phyloP scores from a whole-genome alignment of 345 rosid species.

The Syzygium jambos region DNA sequence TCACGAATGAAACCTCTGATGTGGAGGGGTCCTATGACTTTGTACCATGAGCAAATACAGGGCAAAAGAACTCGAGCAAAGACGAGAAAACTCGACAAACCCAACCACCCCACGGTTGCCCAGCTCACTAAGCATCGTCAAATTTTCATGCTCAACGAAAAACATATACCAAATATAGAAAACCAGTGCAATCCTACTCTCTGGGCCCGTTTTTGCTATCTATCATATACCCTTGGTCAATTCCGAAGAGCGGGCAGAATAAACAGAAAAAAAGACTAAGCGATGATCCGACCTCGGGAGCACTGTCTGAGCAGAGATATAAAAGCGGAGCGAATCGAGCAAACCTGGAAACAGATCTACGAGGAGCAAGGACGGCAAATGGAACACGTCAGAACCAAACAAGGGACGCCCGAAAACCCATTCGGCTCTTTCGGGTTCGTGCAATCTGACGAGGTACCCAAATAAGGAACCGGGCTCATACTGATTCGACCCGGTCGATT shows the following conservation, averaged over 20 bases:
- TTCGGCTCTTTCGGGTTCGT: slow-evolving; percentile 18
- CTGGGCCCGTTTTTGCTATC: background rate
- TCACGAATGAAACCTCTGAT: slow-evolving; percentile 27
- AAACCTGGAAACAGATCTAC: slow-evolving; percentile 59
- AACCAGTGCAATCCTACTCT: background rate
- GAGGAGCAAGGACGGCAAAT: slow-evolving; percentile 33
- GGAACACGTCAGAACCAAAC: slow-evolving; percentile 56
- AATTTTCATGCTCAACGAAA: slow-evolving; percentile 21
- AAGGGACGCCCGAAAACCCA: slow-evolving; percentile 22
- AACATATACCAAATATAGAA: background rate
- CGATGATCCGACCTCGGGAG: slow-evolving; percentile 63
- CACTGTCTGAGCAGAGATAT: slow-evolving; percentile 21
- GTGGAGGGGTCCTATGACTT: slow-evolving; percentile 34
- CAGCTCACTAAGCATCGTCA: slow-evolving; percentile 50
- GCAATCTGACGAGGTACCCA: slow-evolving; percentile 68
- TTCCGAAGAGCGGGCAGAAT: background rate
- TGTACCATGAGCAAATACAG: slow-evolving; percentile 46
- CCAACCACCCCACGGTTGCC: slow-evolving; percentile 41
- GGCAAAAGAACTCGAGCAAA: slow-evolving; percentile 30
- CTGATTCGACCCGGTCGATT: slow-evolving; percentile 31
- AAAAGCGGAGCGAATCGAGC: slow-evolving; percentile 44
- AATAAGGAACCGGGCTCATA: slow-evolving; percentile 24
- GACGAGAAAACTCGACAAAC: slow-evolving; percentile 38
- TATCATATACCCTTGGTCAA: background rate
- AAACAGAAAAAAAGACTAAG: slow-evolving; percentile 9